Base-by-base conservation (phyloP, 2,329 filamentous ascomycete genomes). In the Cladosporium sp. region DNA sequence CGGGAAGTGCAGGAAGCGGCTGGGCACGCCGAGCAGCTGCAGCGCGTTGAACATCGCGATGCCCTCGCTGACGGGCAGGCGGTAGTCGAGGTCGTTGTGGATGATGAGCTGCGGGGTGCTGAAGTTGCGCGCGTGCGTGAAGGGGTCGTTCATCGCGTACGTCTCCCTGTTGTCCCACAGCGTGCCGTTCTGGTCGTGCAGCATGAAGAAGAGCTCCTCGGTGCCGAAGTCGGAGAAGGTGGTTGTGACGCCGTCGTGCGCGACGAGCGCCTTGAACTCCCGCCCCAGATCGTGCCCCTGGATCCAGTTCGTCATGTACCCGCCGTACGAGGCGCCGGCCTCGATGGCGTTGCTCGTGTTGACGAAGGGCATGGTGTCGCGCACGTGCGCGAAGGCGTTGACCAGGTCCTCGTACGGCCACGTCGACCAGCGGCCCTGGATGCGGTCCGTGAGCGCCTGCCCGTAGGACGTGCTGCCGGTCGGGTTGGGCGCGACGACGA, bases 241-340 rank as follows among this genome's bases (percentile, higher is more conserved):
- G 11, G 58, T 62, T 7, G 73, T 69, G 54, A 91, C 85, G 44
- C 90, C 90, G 32, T 50, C 48, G 48, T 50, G 48, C 61, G 85
- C 91, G n/a, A 95, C 89, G 6, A 95, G 77, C 0, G 89, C 88
- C 69, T 88, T 89, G 79, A 95, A 95, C 59, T 85, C 83, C 18
- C 88, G 83, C n/a, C 89, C 90, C 0, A 95, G 78, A 1, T 83
- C 79, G 58, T 92, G 86, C 5, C 91, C 91, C 70, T 95, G 89
- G 61, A 95, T 89, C 90, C 91, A 63, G 44, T 62, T 58, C 35
- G 51, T 61, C 80, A 61, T 59, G 53, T 61, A 59, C 22, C 71
- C 64, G 22, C 64, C 72, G 46, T 73, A 74, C 0, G 68, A 67
- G 9, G 58, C 58, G n/a, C 59, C 59, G 14, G 57, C 59, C 43